These are phyloP conservation scores for Carex littledalei DNA, from an alignment of 176 grass and related monocot genomes.

Conservation along the genomic window DNA sequence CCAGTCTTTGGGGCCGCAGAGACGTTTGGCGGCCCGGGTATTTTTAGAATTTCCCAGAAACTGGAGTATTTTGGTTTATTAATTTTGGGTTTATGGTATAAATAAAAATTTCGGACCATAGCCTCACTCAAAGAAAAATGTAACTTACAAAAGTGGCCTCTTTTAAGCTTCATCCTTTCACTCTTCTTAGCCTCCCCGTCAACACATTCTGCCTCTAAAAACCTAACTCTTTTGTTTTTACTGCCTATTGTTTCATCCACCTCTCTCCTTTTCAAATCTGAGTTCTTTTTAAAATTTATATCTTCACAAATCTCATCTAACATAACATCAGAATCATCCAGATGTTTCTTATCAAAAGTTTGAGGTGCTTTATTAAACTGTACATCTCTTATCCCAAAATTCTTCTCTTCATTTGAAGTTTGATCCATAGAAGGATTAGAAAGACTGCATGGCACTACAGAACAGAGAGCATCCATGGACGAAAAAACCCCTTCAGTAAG, in stretches of 20 bases:
- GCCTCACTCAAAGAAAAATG: background rate
- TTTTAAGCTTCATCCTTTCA: slow-evolving; percentile 36
- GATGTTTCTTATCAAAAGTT: slow-evolving; percentile 48
- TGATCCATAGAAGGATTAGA: slow-evolving; percentile 26
- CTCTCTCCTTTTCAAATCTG: slow-evolving; percentile 16
- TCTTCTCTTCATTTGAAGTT: background rate
- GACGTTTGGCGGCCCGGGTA: no score
- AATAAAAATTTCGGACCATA: no score
- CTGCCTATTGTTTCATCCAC: slow-evolving; percentile 19
- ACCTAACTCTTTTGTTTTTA: slow-evolving; percentile 57
- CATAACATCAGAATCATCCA: slow-evolving; percentile 33
- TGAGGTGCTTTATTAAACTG: slow-evolving; percentile 13
- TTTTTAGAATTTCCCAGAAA: no score
- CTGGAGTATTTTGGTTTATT: no score
- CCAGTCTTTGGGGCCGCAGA: no score
- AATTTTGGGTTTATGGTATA: no score
- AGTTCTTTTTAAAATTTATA: slow-evolving; percentile 32
- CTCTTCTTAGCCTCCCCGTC: slow-evolving; percentile 29
- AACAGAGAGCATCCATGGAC: slow-evolving; percentile 65
- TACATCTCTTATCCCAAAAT: background rate
- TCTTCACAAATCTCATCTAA: slow-evolving; percentile 29
- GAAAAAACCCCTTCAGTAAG: slow-evolving; percentile 28
- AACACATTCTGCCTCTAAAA: slow-evolving; percentile 46
- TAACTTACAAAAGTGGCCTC: slow-evolving; percentile 46
- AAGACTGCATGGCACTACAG: slow-evolving; percentile 78